Evolutionary conservation across 2,329 filamentous ascomycete species (phyloP), one percentile per base, ranked within the genome.

Genomic region (Orbilia javanica): DNA sequence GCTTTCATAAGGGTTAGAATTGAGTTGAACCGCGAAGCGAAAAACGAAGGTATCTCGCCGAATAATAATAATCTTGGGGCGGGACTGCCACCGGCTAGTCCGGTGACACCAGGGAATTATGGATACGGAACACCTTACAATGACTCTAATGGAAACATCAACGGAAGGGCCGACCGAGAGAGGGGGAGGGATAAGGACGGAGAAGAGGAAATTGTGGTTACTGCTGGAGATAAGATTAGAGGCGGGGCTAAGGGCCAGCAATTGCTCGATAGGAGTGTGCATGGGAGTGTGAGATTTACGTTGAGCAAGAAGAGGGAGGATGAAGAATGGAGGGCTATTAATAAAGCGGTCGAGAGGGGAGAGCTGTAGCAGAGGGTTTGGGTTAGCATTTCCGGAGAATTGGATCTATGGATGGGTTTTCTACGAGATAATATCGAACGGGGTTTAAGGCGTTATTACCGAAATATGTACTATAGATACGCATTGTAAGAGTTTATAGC

Each of bases 1-100:
- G 88, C 88, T 67, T 95, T 97, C 83, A 93, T 98, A 82, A 89
- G 91, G 80, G 90, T 96, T 81, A 93, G 96, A 83, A 97, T 98
- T 79, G 88, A 89, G 25, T 87, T 97, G 79, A 97, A 98, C 84
- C 89, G 92, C 81, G 91, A 96, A 84, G 88, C 93, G 62, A 90
- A 93, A 64, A 86, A 87, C 81, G 84, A 86, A 74, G 46, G 82
- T 15, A 83, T 83, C 20, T 76, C 82, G 0, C 83, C 84, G 78
- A 81, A 83, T 8, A 83, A 82, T 68, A 81, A 83, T 34, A 83
- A 82, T 65, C 80, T 83, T 27, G 52, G 84, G 82, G 76, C 83
- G 79, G 66, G 79, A 55, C 34, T 29, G 53, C 72, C 34, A 68
- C 36, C 78, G 31, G 50, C 78, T 39, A 69, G 78, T 77, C 79